Conservation (phyloP, 2,329 filamentous ascomycete genomes). For the Apiospora marii region DNA sequence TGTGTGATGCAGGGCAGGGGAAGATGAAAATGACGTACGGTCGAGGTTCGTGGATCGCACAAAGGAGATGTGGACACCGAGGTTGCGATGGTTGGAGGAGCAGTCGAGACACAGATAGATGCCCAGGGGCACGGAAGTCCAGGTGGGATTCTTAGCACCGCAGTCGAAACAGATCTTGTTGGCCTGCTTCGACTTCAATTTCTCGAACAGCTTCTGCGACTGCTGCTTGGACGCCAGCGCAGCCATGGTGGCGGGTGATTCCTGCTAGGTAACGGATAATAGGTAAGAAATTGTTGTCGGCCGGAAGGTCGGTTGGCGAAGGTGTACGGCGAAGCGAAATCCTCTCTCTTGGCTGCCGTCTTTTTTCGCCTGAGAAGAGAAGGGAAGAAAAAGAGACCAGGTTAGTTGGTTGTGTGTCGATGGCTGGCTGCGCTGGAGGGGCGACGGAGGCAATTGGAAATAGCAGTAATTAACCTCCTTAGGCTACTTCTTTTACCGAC, state of each 20-base stretch:
- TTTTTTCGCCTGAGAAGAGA: background rate
- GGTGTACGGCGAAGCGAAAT: background rate
- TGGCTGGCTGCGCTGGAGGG: constrained; percentile 12
- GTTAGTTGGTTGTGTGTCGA: constrained; percentile 3
- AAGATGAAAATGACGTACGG: constrained; percentile 68
- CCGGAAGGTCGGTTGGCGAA: background rate
- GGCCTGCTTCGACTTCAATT: constrained; percentile 90
- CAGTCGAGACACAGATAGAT: constrained; percentile 99
- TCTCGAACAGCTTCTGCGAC: constrained; percentile 97
- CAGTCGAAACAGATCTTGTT: constrained; percentile 99
- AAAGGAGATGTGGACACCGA: constrained; percentile 99
- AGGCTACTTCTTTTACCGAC: constrained; percentile 16
- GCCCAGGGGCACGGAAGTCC: constrained; percentile 95
- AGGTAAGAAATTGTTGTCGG: background rate
- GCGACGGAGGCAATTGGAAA: constrained; percentile 12
- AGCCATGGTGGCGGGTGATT: constrained; percentile 59
- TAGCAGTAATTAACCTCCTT: constrained; percentile 14
- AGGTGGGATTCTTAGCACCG: constrained; percentile 95
- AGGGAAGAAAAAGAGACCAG: background rate
- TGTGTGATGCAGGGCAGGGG: background rate
- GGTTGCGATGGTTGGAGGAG: constrained; percentile 94
- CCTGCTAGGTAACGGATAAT: constrained; percentile 10
- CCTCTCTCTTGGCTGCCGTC: background rate
- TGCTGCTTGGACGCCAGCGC: constrained; percentile 86
- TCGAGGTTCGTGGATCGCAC: constrained; percentile 98